These are phyloP conservation scores for Diaporthe eres DNA, from an alignment of 2,329 filamentous ascomycete genomes.

Conservation along the genomic window DNA sequence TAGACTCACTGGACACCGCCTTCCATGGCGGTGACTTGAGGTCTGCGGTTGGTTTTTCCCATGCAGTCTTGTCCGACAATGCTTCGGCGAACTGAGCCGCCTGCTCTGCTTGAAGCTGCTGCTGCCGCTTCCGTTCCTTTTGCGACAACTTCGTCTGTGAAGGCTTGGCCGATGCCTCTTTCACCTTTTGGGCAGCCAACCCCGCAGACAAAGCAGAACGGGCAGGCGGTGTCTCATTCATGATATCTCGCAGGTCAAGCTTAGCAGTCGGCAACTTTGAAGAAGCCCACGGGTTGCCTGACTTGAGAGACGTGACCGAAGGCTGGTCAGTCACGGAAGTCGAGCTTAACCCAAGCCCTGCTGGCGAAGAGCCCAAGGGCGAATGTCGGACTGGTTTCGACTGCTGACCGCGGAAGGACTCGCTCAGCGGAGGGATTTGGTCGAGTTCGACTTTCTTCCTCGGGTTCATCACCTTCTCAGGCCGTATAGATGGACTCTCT, in stretches of 20 bases:
- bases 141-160: constrained; percentile 81
- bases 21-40: constrained; percentile 76
- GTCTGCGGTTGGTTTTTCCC: constrained; percentile 59
- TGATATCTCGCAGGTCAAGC: constrained; percentile 82
- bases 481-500: constrained; percentile 51
- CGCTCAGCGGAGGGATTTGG: constrained; percentile 49
- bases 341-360: constrained; percentile 40
- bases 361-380: constrained; percentile 5
- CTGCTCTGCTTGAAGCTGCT: constrained; percentile 74
- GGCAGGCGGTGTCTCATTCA: constrained; percentile 69
- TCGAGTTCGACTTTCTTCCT: constrained; percentile 48
- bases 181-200: constrained; percentile 64
- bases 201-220: constrained; percentile 68
- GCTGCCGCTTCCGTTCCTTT: constrained; percentile 89
- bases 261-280: constrained; percentile 71
- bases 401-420: constrained; percentile 56
- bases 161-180: constrained; percentile 54
- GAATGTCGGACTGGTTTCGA: constrained; percentile 51
- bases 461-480: constrained; percentile 43
- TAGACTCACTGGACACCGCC: constrained; percentile 62
- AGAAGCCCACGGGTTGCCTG: constrained; percentile 64
- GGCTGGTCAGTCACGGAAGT: constrained; percentile 34
- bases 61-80: constrained; percentile 56
- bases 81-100: constrained; percentile 55
- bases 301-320: constrained; percentile 40